Base-by-base conservation (phyloP, 768 basidiomycete genomes). In the Agrocybe pediades region DNA sequence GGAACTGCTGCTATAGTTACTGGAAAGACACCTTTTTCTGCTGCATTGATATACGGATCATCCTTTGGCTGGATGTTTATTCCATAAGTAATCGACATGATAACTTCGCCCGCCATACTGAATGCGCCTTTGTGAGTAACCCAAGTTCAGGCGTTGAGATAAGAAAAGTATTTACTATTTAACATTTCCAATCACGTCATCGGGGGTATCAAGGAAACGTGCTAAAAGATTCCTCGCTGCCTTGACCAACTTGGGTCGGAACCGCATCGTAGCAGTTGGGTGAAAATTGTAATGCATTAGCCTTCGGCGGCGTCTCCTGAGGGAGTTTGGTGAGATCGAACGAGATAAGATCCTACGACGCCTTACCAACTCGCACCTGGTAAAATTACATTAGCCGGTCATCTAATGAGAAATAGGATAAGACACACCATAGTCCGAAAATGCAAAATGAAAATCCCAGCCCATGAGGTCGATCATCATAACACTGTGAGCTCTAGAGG, bases 51-150 rank as follows among this genome's bases (percentile, higher is more conserved):
- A 54, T 73, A 76, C 3, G 76, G 74, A 57, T 83, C 82, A 48
- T 75, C 59, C 19, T 63, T 51, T 0, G 74, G 67, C 26, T 67
- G 55, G 2, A 75, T 65, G 13, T 75, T 63, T 20, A 81, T 67
- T 3, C 81, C 83, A 54, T 83, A 82, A 0, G 76, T 73, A 9
- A 77, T 54, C 0, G 68, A 69, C 39, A 81, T 56, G 54, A 76
- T 72, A 11, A 66, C 59, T 3, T 72, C 64, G 0, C 71, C 70
- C 0, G 70, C 64, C 49, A 66, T 57, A 36, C 77, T 78, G 43
- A 30, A 7, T 7, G 29, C 15, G 15, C 8, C 7, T 30, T 30
- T 7, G 29, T 30, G 29, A 30, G 7, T 30, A 15, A 7, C 29
- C 29, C 29, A 30, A 30, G 29, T 15, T 30, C n/a, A n/a, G n/a